Evolutionary conservation across 1,284 basidiomycete genomes (phyloP).

Genomic region (Neotropicomus parvogracilis): DNA sequence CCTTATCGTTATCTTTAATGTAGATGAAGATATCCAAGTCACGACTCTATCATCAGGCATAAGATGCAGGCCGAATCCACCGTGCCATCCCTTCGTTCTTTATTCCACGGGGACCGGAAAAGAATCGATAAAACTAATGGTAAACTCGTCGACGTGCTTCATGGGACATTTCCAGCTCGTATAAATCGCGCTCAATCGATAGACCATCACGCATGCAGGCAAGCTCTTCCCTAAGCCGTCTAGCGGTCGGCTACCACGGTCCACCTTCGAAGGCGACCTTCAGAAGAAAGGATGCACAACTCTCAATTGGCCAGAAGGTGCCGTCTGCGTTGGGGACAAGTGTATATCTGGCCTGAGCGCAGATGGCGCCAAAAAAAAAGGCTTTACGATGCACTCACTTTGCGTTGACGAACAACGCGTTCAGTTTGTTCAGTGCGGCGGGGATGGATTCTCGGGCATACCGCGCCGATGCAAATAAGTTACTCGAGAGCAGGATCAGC

Average conservation of each 20-base stretch:
- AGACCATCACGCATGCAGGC: neutral
- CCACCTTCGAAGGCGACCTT: neutral
- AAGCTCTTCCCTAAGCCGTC: neutral
- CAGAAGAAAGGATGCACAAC: neutral
- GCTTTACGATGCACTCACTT: neutral
- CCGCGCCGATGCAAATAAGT: too few species aligned
- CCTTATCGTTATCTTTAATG: too few species aligned
- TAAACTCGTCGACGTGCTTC: neutral
- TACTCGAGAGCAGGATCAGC: too few species aligned
- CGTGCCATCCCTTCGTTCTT: neutral
- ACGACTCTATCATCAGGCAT: too few species aligned
- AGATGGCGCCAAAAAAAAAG: neutral
- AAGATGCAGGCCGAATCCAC: too few species aligned
- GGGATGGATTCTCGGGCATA: too few species aligned
- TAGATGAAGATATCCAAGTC: too few species aligned
- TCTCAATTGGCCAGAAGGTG: neutral
- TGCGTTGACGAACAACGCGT: neutral
- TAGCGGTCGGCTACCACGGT: neutral
- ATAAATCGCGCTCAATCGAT: too few species aligned
- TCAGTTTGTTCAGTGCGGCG: neutral
- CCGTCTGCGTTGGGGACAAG: neutral
- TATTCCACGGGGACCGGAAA: neutral
- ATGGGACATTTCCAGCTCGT: neutral
- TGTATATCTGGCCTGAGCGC: neutral
- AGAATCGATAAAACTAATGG: too few species aligned